Evolutionary conservation across 768 basidiomycete genomes (phyloP), one percentile per base, ranked within the genome.

Genomic region (Leccinum longicurvipes): DNA sequence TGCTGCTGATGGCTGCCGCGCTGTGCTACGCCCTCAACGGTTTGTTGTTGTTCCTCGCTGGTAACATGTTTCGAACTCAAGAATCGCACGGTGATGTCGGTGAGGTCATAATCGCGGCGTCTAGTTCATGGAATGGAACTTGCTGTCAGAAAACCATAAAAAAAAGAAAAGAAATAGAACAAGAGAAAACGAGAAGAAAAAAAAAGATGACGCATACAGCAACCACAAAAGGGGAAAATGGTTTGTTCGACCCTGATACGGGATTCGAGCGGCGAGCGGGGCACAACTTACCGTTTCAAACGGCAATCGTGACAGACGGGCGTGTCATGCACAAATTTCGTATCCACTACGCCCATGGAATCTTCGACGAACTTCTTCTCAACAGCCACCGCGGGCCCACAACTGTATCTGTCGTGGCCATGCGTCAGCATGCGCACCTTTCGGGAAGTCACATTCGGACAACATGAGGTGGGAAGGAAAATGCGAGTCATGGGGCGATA

Each of bases 221-320:
- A 55, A 25, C 10, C 8, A 11, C 15, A 6, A 6, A 28, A 28
- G 46, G 47, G 46, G 21, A 31, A 44, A 54, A 54, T 27, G 15
- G 15, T 23, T 31, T 56, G 41, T 45, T 47, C 47, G 53, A 54
- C 60, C 52, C 56, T 56, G 50, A 51, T 34, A 42, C 56, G 50
- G 54, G 57, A 51, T 51, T 55, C 17, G 51, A 53, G 44, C 28
- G 53, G 23, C 17, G 51, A 53, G 44, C 28, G 53, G 23, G 12
- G 23, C 10, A 50, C 42, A 34, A 67, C 72, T 42, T 61, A 86
- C 88, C 82, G 81, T 69, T 78, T 76, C 39, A 77, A 62, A 42
- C 84, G 80, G 71, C 89, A 91, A 2, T 77, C 81, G 10, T 73
- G 65, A 65, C 89, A 91, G 5, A 87, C 78, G 4, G 76, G 69